Evolutionary conservation across 1,284 basidiomycete genomes (phyloP), one percentile per base, ranked within the genome.

Genomic region (Cryptococcus sp.): DNA sequence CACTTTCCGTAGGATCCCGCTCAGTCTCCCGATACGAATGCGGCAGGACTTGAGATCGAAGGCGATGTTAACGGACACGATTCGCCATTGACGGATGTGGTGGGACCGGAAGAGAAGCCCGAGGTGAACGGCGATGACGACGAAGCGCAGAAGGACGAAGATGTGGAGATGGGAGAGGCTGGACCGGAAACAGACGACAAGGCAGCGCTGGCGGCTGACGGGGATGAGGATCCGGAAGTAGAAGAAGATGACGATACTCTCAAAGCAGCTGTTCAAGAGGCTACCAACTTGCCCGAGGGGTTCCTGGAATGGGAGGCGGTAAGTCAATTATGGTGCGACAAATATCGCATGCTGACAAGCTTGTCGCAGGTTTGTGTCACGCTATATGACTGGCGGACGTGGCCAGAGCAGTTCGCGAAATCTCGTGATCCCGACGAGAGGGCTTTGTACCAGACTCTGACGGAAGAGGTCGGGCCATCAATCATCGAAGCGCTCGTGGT

Each of bases 351-450:
- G 15, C 43, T 49, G 7, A 53, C 46, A 45, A 35, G 30, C 38
- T 16, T 54, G 42, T 42, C 16, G 15, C 64, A 82, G 79, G 75
- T 83, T 42, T 83, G 81, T 63, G 75, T 82, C n/a, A 80, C 78
- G 0, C 70, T 80, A 7, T 74, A 76, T 50, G 80, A 82, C 38
- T 82, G 82, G 82, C 67, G 78, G 50, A 74, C 73, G 3, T 81
- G 81, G 55, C 76, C 79, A 1, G 74, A 76, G 19, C 76, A 78
- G 52, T 83, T 82, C 48, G 79, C 77, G 13, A 73, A 71, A 30
- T 81, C 82, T 5, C 73, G 76, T 25, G 76, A 84, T 58, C 72
- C 75, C 2, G 80, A 82, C 65, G 83, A 84, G 67, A 74, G 78
- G 64, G 76, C 77, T 6, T 65, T 84, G 41, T 78, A 82, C 57